Evolutionary conservation across 345 rosid species (phyloP).

Genomic region (Brassica cretica): DNA sequence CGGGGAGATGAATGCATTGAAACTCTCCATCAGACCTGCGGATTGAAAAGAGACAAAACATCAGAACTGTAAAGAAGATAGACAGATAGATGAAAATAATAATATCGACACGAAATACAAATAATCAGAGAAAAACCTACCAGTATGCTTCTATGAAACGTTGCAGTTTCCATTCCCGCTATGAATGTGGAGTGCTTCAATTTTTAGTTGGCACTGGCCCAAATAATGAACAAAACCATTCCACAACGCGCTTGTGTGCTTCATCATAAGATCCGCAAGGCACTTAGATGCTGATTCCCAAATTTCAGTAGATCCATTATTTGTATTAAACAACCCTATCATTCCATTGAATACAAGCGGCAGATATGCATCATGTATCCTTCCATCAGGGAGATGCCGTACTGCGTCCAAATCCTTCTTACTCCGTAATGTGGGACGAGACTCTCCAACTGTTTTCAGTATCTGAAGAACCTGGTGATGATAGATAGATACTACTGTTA

Average conservation of each 20-base stretch:
- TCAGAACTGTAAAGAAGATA: not conserved
- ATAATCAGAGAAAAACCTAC: conserved; percentile 36
- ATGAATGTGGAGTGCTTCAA: conserved; percentile 41
- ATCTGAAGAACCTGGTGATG: conserved; percentile 62
- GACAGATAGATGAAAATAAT: not conserved
- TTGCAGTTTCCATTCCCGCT: conserved; percentile 33
- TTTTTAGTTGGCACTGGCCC: conserved; percentile 44
- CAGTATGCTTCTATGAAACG: conserved; percentile 40
- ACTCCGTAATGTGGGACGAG: conserved; percentile 45
- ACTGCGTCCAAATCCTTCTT: conserved; percentile 41
- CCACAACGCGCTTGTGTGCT: conserved; percentile 56
- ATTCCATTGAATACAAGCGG: conserved; percentile 62
- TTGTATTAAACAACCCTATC: conserved; percentile 62
- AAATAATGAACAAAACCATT: conserved; percentile 53
- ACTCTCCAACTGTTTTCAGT: conserved; percentile 50
- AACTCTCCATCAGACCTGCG: conserved; percentile 41
- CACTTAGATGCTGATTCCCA: conserved; percentile 70
- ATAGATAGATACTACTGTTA: conserved; percentile 10
- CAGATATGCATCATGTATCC: conserved; percentile 54
- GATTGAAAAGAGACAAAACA: not conserved
- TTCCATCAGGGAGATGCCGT: conserved; percentile 55
- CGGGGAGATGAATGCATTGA: not conserved
- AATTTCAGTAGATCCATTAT: conserved; percentile 50
- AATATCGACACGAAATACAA: not conserved
- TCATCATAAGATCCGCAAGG: conserved; percentile 57